Base-by-base conservation (phyloP, 805 yeast species). In the Torulaspora quercuum region DNA sequence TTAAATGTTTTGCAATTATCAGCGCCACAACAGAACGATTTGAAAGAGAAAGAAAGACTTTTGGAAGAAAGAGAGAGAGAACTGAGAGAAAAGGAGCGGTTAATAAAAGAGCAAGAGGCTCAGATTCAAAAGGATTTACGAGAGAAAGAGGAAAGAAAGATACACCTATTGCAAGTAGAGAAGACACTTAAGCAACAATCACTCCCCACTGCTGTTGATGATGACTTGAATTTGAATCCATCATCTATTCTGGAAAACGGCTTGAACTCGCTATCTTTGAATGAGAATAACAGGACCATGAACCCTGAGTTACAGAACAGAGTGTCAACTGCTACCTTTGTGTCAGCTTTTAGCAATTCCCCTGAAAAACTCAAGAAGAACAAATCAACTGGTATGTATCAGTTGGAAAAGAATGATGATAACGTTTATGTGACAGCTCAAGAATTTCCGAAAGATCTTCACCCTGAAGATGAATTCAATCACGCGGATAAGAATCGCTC, bases 381-480 rank as follows among this genome's bases (percentile, higher is more conserved):
- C 10, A 53, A 58, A 25, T 48, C 44, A 18, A 48, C 57, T 3
- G 52, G 52, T 10, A 35, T 55, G 29, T 55, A 55, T 29, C 41
- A 46, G 34, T 39, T 55, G 20, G 59, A 57, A n/a, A 48, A 52
- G 22, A 39, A 55, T 5, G 52, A 59, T 6, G 52, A 52, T 27
- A 50, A 47, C 6, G 52, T 38, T 6, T 59, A 47, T 29, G 51
- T 54, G 3, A 59, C 63, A 4, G 63, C 63, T 2, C 49, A 52
- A 23, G 61, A 57, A 24, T 49, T 53, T 25, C 50, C 45, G 7
- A 13, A 11, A 20, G 17, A 11, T 14, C 33, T 7, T 7, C 35
- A 24, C n/a, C n/a, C n/a, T n/a, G n/a, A n/a, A n/a, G n/a, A n/a
- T n/a, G n/a, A n/a, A n/a, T n/a, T n/a, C n/a, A n/a, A n/a, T n/a